Evolutionary conservation across 2,329 filamentous ascomycete genomes (phyloP), one percentile per base, ranked within the genome.

Genomic region (Dactylellina sp.): DNA sequence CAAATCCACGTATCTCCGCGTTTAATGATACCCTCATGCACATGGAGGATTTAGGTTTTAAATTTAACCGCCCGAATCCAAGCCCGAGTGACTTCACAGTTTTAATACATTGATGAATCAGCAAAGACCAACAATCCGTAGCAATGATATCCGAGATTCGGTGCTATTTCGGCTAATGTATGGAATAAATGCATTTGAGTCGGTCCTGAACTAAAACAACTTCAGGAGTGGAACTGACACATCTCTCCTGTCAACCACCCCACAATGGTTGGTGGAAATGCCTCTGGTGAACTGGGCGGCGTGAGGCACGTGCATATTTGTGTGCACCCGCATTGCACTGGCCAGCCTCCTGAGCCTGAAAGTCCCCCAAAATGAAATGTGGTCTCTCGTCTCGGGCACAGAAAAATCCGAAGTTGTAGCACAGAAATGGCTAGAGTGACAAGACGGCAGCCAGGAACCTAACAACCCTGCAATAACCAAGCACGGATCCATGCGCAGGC

Each of bases 401-500:
- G 28, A 44, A 60, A 65, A 71, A 72, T 65, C 68, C 68, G 68
- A 72, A 55, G 59, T 50, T 60, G 22, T 52, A 60, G 59, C 46
- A 60, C 25, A 65, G 37, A 49, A 62, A 57, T 47, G 68, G 60
- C 53, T 72, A 59, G 46, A 60, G 44, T 20, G 39, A 62, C 53
- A 46, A 56, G 59, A 64, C 44, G 65, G 57, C 57, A 60, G 39
- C 64, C 49, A 57, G 49, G 65, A 40, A 71, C 65, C 18, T 52
- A 47, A 63, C 52, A 62, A 62, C 40, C 65, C 52, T 62, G 65
- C 57, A 57, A 55, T 63, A 49, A 50, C 57, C 65, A 57, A 71
- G 68, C 53, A 65, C 60, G 53, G 68, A 72, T 72, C 68, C 68
- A 72, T 64, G 68, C 68, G 60, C 53, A 65, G 35, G 63, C 40